These are phyloP conservation scores for Alternaria sp. DNA, from an alignment of 2,329 filamentous ascomycete species.

Conservation along the genomic window DNA sequence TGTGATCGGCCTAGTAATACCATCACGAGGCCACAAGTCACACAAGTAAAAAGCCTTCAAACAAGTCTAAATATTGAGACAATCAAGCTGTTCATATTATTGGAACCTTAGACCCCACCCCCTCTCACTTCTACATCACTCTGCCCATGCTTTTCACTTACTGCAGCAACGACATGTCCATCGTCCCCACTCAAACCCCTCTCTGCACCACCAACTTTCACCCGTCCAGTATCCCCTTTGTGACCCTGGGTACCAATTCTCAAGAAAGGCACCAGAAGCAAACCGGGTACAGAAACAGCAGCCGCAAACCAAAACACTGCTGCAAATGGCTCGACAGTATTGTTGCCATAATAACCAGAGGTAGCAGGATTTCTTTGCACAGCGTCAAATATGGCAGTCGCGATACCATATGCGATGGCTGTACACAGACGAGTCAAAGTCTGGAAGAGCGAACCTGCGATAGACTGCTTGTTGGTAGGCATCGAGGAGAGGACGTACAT, in stretches of 20 bases:
- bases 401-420: constrained; percentile 68
- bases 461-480: constrained; percentile 68
- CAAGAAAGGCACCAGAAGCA: constrained; percentile 63
- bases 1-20: no score
- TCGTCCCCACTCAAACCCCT: constrained; percentile 9
- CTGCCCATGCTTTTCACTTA: neutral
- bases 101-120: neutral
- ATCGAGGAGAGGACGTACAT: constrained; percentile 76
- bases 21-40: neutral
- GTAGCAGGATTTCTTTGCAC: constrained; percentile 42
- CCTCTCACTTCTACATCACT: neutral
- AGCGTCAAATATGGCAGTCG: constrained; percentile 68
- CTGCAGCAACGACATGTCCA: constrained; percentile 7
- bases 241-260: constrained; percentile 63
- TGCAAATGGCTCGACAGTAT: constrained; percentile 61
- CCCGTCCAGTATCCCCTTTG: constrained; percentile 40
- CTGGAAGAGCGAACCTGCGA: constrained; percentile 74
- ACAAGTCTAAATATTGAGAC: neutral
- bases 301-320: constrained; percentile 62
- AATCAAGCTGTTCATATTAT: neutral
- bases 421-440: constrained; percentile 69
- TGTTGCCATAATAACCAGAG: constrained; percentile 54
- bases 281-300: constrained; percentile 54
- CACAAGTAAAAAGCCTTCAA: neutral
- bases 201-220: constrained; percentile 11